Percentiles rank a stretch among this genome's conserved stretches.
Evolutionary conservation across 1,284 basidiomycete genomes (phyloP).

Genomic region (Gomphus sp.): DNA sequence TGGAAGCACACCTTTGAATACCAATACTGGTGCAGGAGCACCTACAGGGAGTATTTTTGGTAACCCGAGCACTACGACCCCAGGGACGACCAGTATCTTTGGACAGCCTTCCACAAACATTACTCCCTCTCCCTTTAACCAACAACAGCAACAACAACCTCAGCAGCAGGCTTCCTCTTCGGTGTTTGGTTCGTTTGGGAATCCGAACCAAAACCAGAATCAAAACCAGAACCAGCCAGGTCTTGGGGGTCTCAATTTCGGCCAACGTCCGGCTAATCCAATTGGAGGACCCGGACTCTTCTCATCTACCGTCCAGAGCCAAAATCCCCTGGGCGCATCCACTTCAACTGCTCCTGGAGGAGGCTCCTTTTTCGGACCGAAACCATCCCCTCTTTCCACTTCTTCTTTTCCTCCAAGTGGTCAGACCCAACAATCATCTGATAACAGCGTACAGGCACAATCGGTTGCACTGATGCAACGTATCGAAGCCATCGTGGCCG

Average conservation of each 20-base stretch:
- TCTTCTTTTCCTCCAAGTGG: constrained; percentile 15
- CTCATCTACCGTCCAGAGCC: constrained; percentile 14
- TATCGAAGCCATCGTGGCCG: constrained; percentile 57
- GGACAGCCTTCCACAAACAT: constrained; percentile 15
- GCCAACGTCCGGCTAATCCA: neutral
- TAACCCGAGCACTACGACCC: constrained; percentile 5
- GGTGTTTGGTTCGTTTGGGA: constrained; percentile 27
- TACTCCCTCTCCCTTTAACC: constrained; percentile 21
- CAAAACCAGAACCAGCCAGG: no score
- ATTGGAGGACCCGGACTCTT: constrained; percentile 13
- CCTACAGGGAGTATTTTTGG: constrained; percentile 19
- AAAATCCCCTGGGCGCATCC: neutral
- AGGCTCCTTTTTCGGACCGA: constrained; percentile 8
- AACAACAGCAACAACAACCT: constrained; percentile 19
- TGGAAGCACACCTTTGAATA: constrained; percentile 19
- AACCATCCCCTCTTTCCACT: constrained; percentile 9
- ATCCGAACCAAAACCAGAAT: constrained; percentile 17
- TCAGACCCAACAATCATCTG: constrained; percentile 38
- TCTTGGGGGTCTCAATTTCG: neutral
- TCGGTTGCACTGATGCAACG: constrained; percentile 47
- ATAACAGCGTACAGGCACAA: constrained; percentile 44
- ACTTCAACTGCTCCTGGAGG: neutral
- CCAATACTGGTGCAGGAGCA: constrained; percentile 9
- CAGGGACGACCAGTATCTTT: constrained; percentile 12
- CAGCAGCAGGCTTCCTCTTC: constrained; percentile 18